A percentile compares a stretch with the other conserved stretches of the same genome.
Evolutionary conservation across 352 stramenopile species (phyloP).

Genomic region (Pythium sukuiense): DNA sequence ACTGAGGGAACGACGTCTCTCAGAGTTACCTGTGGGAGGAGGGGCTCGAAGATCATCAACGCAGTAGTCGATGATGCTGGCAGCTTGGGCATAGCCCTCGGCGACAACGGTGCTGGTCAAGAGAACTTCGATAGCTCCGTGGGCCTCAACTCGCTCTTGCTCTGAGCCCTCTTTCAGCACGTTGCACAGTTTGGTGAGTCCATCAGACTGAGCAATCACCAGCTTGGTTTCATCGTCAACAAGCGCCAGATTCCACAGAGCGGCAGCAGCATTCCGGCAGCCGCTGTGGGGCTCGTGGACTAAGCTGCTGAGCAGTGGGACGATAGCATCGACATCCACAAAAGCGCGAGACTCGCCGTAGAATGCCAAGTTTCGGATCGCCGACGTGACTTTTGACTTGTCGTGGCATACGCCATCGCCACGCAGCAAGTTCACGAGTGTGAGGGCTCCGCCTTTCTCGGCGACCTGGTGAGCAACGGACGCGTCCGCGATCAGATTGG

Average conservation of each 20-base stretch:
- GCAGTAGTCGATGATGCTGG: background rate
- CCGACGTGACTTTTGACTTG: slow-evolving; percentile 3
- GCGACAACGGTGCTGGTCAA: background rate
- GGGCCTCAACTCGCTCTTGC: background rate
- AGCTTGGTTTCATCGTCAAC: background rate
- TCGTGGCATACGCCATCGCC: background rate
- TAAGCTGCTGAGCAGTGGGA: background rate
- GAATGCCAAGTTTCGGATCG: slow-evolving; percentile 1
- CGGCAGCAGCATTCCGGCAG: background rate
- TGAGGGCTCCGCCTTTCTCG: background rate
- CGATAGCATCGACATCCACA: background rate
- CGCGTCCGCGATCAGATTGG: background rate
- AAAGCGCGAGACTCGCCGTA: background rate
- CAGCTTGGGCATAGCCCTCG: background rate
- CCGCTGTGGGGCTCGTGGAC: slow-evolving; percentile 2
- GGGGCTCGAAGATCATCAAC: background rate
- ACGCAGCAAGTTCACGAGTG: background rate
- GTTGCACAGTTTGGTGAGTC: background rate
- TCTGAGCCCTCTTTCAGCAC: background rate
- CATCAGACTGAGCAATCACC: background rate
- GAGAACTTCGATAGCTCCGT: slow-evolving; percentile 2
- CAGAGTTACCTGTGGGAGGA: background rate
- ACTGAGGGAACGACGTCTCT: background rate
- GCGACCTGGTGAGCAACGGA: slow-evolving; percentile 1
- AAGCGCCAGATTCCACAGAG: slow-evolving; percentile 6